phyloP scores from a whole-genome alignment of 2,329 filamentous ascomycete genomes.

The Colletotrichum kahawae region DNA sequence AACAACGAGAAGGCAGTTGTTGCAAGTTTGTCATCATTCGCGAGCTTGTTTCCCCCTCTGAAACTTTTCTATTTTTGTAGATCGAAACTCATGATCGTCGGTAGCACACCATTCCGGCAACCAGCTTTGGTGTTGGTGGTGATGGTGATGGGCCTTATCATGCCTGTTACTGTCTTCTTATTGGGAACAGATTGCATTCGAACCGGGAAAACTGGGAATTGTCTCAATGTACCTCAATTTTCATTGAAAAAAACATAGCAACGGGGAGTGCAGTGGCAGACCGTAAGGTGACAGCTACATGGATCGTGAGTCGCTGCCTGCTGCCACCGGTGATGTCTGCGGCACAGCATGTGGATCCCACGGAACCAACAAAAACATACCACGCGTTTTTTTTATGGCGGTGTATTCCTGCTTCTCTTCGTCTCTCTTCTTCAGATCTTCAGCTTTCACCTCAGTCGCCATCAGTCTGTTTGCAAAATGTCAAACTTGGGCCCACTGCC shows the following conservation, averaged over 20 bases:
- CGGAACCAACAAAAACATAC: background rate
- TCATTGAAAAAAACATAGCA: background rate
- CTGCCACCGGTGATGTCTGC: background rate
- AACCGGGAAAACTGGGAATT: background rate
- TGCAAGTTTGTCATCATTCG: background rate
- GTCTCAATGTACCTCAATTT: rapidly evolving
- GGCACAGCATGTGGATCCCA: background rate
- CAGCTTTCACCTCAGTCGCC: background rate
- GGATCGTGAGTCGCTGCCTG: background rate
- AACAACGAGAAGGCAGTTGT: background rate
- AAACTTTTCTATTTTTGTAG: background rate
- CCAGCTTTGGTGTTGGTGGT: background rate
- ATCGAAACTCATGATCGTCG: background rate
- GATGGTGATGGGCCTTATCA: background rate
- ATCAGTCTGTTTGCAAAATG: background rate
- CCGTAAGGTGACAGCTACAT: background rate
- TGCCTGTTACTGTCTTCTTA: background rate
- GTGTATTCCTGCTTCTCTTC: background rate
- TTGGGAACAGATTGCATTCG: background rate
- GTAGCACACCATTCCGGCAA: background rate
- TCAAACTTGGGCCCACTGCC: background rate
- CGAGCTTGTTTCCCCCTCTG: background rate
- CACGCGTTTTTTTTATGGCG: background rate
- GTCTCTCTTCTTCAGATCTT: background rate
- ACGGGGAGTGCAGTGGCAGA: background rate